Evolutionary conservation across 306 rosid genomes (phyloP), one percentile per base, ranked within the genome.

Genomic region (Hippophae gyantsensis): DNA sequence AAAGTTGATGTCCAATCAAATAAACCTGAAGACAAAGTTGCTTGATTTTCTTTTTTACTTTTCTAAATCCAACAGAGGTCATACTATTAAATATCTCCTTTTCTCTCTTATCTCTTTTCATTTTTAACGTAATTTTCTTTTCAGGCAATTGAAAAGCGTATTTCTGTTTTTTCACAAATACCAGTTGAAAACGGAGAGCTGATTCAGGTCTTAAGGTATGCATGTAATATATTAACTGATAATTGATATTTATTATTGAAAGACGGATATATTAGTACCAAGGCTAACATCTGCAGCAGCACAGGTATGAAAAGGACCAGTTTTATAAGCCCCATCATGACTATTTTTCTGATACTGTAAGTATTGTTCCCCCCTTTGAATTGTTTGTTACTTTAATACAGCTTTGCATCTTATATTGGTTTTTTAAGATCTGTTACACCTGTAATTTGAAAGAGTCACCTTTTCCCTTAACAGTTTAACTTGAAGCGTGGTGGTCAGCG

Each of bases 401-500:
- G 54, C 59, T 66, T 51, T 57, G 54, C 18, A 56, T 56, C 23
- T 65, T 43, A 13, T 64, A 52, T 57, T 52, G 58, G 43, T 60
- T 54, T 72, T 76, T 68, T 51, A 18, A 56, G 48, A 60, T 56
- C 54, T 46, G 64, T 58, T 60, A 48, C 49, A 52, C 10, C 49
- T 25, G 18, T 57, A 72, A 70, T 27, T 52, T 48, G 57, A 62
- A 41, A 62, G 56, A 56, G 48, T 59, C 32, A 25, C n/a, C 9
- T 60, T 52, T 25, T 9, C 57, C 26, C 56, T 5, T 68, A 68
- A 46, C 81, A 92, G 99, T 92, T 74, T 76, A 92, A 92, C 86
- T 74, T 92, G 89, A 92, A 88, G 84, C 95, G 88, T 48, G 99
- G 99, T 51, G 99, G 99, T 67, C 99, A 92, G 88, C 87, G 99